Percentiles rank a stretch among this genome's conserved stretches.
These are phyloP conservation scores for Cytospora schulzeri DNA, from an alignment of 2,329 filamentous ascomycete genomes.

Conservation along the genomic window DNA sequence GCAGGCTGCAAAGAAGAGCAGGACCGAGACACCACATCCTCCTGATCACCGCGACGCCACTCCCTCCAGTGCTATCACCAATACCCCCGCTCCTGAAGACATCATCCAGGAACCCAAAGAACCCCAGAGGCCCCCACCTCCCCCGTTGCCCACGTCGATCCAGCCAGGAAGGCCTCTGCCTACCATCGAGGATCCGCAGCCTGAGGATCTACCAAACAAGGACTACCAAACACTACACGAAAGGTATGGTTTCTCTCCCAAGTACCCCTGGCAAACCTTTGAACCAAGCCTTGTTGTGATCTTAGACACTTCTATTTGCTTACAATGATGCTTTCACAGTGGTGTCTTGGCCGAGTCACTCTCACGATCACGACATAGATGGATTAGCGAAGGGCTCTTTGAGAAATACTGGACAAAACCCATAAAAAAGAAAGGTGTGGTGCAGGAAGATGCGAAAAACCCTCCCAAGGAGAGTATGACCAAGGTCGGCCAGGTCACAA, in stretches of 20 bases:
- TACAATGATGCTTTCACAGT: conserved; percentile 46
- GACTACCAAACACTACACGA: conserved; percentile 76
- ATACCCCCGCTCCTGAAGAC: conserved; percentile 38
- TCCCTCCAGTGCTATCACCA: conserved; percentile 40
- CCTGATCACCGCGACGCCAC: conserved; percentile 54
- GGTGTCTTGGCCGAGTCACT: conserved; percentile 76
- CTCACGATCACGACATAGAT: conserved; percentile 70
- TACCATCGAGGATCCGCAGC: conserved; percentile 68
- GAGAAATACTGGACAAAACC: conserved; percentile 80
- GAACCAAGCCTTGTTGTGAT: not conserved
- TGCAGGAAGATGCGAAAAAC: conserved; percentile 66
- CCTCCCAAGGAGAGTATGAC: conserved; percentile 71
- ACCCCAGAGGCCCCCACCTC: conserved; percentile 33
- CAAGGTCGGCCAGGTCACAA: conserved; percentile 71
- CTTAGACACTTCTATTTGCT: conserved; percentile 23
- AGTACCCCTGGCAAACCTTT: not conserved
- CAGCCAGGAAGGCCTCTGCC: conserved; percentile 69
- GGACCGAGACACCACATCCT: conserved; percentile 51
- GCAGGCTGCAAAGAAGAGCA: conserved; percentile 58
- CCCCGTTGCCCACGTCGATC: conserved; percentile 63
- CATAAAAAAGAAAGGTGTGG: conserved; percentile 65
- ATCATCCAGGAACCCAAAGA: conserved; percentile 25
- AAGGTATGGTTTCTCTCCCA: conserved; percentile 53
- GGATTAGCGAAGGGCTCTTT: conserved; percentile 72
- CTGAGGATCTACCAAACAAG: conserved; percentile 60